phyloP scores from a whole-genome alignment of 1,284 basidiomycete genomes.

The Meira miltonrushii region DNA sequence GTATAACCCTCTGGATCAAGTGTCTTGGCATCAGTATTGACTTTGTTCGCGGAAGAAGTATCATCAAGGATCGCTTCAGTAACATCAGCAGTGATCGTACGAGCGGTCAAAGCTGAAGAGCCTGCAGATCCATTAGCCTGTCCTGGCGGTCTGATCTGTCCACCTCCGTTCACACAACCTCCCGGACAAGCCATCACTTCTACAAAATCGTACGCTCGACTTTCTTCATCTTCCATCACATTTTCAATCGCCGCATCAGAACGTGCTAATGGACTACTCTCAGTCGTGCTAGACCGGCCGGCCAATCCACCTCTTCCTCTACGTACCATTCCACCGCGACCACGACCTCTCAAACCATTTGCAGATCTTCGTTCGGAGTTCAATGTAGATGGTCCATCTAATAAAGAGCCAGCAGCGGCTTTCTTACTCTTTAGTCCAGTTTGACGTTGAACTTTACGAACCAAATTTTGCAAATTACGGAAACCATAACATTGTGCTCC shows the following conservation, averaged over 20 bases:
- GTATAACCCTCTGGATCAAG: conserved; percentile 20
- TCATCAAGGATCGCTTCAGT: conserved; percentile 9
- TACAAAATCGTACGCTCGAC: conserved; percentile 80
- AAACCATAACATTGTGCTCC: conserved; percentile 96
- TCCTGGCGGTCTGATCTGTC: conserved; percentile 60
- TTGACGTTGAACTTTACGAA: conserved; percentile 65
- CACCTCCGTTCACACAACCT: conserved; percentile 95
- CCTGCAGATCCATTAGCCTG: conserved; percentile 10
- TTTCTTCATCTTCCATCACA: conserved; percentile 49
- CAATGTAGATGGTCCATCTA: neutral
- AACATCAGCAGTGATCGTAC: conserved; percentile 5
- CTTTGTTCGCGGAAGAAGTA: neutral
- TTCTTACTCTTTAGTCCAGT: conserved; percentile 58
- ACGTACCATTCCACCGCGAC: conserved; percentile 49
- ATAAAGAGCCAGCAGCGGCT: conserved; percentile 18
- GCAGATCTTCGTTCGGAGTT: conserved; percentile 2
- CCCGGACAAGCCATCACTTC: conserved; percentile 99
- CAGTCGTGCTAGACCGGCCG: conserved; percentile 49
- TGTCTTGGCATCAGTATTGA: neutral
- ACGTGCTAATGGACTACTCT: conserved; percentile 50
- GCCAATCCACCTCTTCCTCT: conserved; percentile 59
- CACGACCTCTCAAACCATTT: conserved; percentile 11
- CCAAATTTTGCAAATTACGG: conserved; percentile 92
- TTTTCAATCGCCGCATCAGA: conserved; percentile 46
- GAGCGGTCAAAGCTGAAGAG: conserved; percentile 2